phyloP scores from a whole-genome alignment of 208 protist genomes.

The Crithidia brevicula region DNA sequence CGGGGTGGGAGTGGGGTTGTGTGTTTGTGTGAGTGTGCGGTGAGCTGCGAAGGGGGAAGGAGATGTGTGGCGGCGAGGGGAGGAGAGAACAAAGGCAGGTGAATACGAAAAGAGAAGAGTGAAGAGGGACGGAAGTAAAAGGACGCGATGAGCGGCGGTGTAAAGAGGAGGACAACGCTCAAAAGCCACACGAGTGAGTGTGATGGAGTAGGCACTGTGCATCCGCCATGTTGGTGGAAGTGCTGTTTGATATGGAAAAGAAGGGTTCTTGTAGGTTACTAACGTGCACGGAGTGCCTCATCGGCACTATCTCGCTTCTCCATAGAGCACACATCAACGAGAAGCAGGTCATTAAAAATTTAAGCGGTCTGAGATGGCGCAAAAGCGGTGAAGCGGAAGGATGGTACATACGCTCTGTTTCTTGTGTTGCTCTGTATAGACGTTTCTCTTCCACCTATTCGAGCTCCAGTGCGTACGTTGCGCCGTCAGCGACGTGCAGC shows the following conservation, averaged over 20 bases:
- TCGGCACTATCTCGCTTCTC: too few relatives aligned
- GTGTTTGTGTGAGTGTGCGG: background rate
- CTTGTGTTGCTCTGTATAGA: background rate
- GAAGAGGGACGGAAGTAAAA: background rate
- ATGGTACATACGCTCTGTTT: background rate
- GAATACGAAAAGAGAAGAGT: background rate
- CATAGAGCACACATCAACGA: too few relatives aligned
- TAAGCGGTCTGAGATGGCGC: background rate
- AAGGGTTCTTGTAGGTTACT: background rate
- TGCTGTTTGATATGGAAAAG: too few relatives aligned
- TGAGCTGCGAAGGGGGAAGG: background rate
- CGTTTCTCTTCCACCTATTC: background rate
- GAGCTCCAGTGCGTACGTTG: slow-evolving; percentile 42
- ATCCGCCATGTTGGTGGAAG: too few relatives aligned
- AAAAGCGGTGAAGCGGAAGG: background rate
- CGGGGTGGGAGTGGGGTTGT: background rate
- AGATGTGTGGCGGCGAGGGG: too few relatives aligned
- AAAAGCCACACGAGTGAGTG: too few relatives aligned
- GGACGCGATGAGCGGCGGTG: too few relatives aligned
- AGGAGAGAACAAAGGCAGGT: background rate
- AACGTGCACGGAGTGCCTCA: too few relatives aligned
- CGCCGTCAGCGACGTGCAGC: slow-evolving; percentile 39
- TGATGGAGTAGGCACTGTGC: too few relatives aligned
- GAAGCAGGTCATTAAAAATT: too few relatives aligned
- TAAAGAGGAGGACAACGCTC: too few relatives aligned